Base-by-base conservation (phyloP, 2,329 filamentous ascomycete genomes). In the Apiospora kogelbergensis region DNA sequence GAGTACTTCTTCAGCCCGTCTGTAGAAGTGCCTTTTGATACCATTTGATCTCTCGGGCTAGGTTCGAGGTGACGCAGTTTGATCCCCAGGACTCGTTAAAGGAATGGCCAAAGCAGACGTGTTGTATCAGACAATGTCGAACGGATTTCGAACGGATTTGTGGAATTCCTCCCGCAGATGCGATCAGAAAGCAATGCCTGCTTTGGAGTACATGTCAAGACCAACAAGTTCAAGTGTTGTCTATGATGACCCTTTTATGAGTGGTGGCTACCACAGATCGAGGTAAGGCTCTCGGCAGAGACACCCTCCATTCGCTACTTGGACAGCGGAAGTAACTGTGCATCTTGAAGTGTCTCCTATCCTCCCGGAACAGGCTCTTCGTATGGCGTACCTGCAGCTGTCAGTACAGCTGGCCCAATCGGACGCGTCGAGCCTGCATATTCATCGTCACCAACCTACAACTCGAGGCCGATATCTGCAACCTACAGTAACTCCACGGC, bases 81-180 rank as follows among this genome's bases (percentile, higher is more conserved):
- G 37, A 46, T n/a, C 63, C 30, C 40, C 13, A 9, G 44, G 42
- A 66, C 30, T 60, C 40, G 20, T 63, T 26, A 26, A 26, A 46
- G 67, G 64, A 64, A 70, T 70, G 69, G 67, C 66, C 45, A 67
- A 67, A 63, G 66, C 24, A 65, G 69, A 67, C 63, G 41, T 41
- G 63, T n/a, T 65, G 40, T 41, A 65, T 11, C 63, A 65, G 22
- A 81, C 68, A 63, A 64, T 82, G 77, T 78, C 83, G 71, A 82
- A 81, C 77, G 81, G 84, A 73, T 81, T 57, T 57, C 48, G 48
- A 57, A 57, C 48, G 17, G 48, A 57, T 57, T 33, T 84, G 69
- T 87, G 85, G 85, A 82, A 82, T 72, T 53, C 83, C 72, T 80
- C 82, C 73, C 84, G 83, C 80, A 88, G 85, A 86, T 88, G 83